phyloP scores from a whole-genome alignment of 805 yeast genomes.

The Ogataea dorogensis region DNA sequence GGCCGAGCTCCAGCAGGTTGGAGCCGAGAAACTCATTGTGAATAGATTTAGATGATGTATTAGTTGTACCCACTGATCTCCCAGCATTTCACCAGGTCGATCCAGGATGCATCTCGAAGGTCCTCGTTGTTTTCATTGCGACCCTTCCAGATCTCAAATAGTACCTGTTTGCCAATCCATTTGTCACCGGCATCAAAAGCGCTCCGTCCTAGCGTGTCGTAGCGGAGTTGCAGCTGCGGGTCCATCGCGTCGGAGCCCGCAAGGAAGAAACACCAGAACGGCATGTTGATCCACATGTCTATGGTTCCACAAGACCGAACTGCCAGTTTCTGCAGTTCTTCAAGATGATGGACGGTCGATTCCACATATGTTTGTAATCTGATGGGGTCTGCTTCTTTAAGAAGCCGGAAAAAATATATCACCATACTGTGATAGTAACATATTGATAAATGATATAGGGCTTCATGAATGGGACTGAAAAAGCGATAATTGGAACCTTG shows the following conservation, averaged over 20 bases:
- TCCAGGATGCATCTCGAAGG: slow-evolving; percentile 42
- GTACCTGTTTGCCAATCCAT: slow-evolving; percentile 56
- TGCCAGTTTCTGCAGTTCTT: slow-evolving; percentile 26
- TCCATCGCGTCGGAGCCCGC: slow-evolving; percentile 42
- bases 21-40: slow-evolving; percentile 72
- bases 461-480: slow-evolving; percentile 40
- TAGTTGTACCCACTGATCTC: slow-evolving; percentile 37
- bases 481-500: slow-evolving; percentile 24
- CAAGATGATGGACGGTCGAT: slow-evolving; percentile 37
- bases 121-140: slow-evolving; percentile 27
- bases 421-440: slow-evolving; percentile 44
- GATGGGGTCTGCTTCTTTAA: slow-evolving; percentile 41
- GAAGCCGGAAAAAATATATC: slow-evolving; percentile 45
- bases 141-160: slow-evolving; percentile 51
- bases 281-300: slow-evolving; percentile 35
- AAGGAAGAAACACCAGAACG: slow-evolving; percentile 49
- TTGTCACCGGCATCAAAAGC: slow-evolving; percentile 38
- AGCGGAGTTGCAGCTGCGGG: slow-evolving; percentile 31
- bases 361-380: slow-evolving; percentile 37
- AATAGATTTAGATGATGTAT: slow-evolving; percentile 70
- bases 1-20: slow-evolving; percentile 84
- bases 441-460: slow-evolving; percentile 37
- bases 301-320: slow-evolving; percentile 18
- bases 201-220: slow-evolving; percentile 35
- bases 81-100: slow-evolving; percentile 57